Base-by-base conservation (phyloP, 73 alveolate species). In the Paramecium biaurelia region DNA sequence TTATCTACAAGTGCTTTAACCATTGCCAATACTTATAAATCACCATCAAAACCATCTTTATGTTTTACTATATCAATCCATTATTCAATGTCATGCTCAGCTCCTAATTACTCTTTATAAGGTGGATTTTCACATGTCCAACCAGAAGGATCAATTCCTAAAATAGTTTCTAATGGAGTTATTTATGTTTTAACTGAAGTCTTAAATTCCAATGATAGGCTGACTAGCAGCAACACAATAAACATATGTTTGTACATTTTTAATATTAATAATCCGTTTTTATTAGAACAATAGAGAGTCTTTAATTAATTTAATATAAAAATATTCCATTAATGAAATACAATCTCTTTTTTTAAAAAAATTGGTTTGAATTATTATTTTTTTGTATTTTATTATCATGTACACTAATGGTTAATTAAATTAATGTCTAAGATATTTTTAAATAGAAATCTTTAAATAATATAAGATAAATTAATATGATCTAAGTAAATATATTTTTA, bases 41-140 rank as follows among this genome's bases (percentile, higher is more conserved):
- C 87, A 14, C 87, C 87, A 74, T 74, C 87, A 74, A 74, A 74
- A 14, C 87, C 87, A 74, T 74, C 87, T 34, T 38, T 74, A 38
- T 74, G 87, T 10, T 74, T 74, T 15, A 74, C 41, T 28, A 74
- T 74, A 35, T 74, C 87, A n/a, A 74, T 74, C 87, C 87, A 74
- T 32, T 74, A 32, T 21, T 74, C 87, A 14, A 74, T 32, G 18
- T 38, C 87, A 14, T 28, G 37, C 15, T 74, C 41, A 38, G 87
- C 87, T 35, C 59, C 87, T 4, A 32, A 37, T 43, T 43, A 3
- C 58, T 74, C 87, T 21, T 74, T 74, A 37, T 74, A 74, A 15
- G 35, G 18, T 35, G 87, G 87, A 32, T n/a, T 74, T 32, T 74
- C 87, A 43, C 87, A 74, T 14, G 87, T 35, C 87, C 87, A 74